Percentiles rank a stretch among this genome's conserved stretches.
These are phyloP conservation scores for Plasmodium berghei DNA, from an alignment of 169 alveolate species.

Conservation along the genomic window DNA sequence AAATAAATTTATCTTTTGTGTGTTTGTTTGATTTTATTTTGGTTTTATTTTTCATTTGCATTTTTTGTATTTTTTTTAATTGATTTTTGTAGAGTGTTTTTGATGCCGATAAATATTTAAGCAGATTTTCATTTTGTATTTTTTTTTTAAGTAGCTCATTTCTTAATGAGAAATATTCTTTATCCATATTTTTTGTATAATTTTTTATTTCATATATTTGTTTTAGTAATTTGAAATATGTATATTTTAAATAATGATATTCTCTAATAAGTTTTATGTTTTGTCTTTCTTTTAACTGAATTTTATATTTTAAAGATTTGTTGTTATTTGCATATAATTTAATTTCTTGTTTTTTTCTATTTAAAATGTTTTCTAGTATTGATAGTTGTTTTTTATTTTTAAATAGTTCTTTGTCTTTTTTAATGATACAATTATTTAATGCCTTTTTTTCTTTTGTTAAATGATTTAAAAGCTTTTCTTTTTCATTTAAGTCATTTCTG, in stretches of 20 bases:
- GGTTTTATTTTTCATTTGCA: not conserved
- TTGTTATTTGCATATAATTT: constrained; percentile 29
- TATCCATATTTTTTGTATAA: constrained; percentile 9
- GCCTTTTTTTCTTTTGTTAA: constrained; percentile 41
- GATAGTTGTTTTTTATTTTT: constrained; percentile 26
- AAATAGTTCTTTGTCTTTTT: constrained; percentile 31
- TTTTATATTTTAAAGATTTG: constrained; percentile 20
- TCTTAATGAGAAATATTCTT: constrained; percentile 46
- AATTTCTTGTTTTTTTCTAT: constrained; percentile 21
- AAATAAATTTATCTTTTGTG: not conserved
- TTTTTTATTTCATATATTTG: constrained; percentile 43
- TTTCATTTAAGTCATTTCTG: constrained; percentile 37
- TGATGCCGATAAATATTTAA: constrained; percentile 13
- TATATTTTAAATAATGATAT: constrained; percentile 9
- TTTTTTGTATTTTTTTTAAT: constrained; percentile 5
- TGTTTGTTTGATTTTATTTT: not conserved
- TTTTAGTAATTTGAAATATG: constrained; percentile 52
- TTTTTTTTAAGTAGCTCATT: constrained; percentile 38
- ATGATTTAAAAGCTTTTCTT: constrained; percentile 34
- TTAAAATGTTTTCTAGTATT: constrained; percentile 11
- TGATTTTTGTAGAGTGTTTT: constrained; percentile 30
- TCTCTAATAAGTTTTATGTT: constrained; percentile 26
- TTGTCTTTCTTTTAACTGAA: constrained; percentile 12
- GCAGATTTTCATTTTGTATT: constrained; percentile 67
- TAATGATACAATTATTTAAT: not conserved